Evolutionary conservation across 192 early-diverging fungal genomes (phyloP), one percentile per base, ranked within the genome.

Genomic region (Backusella liffmaniae): DNA sequence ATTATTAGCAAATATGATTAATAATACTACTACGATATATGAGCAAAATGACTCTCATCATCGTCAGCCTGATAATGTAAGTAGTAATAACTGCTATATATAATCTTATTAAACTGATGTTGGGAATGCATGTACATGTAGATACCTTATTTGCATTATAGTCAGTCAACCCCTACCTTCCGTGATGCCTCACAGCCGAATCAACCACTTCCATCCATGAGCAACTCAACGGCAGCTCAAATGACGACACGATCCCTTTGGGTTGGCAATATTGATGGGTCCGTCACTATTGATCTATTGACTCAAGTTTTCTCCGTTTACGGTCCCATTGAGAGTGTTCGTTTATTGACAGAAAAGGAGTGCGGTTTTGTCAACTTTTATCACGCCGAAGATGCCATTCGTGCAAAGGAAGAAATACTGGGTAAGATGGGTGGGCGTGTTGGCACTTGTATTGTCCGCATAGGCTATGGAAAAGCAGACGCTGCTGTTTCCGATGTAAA

Each of bases 331-430:
- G 97, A 99, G 80, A 91, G 90, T 62, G 84, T 97, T 51, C 88
- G 96, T 32, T 88, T 99, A 68, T 85, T 98, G 21, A 90, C 92
- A 1, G 97, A 99, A 76, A 96, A 96, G 82, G 96, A 99, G 75
- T 98, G 97, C 70, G 97, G 95, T 26, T 99, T 98, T 81, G 90
- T 99, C 70, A 99, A 96, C 77, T 98, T 93, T 79, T 77, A 86
- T 44, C 86, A 90, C 13, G 84, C 94, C 8, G 97, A 96, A 73
- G 95, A 98, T 79, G 97, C 97, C 21, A 80, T 96, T 39, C 77
- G 86, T 30, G 98, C 96, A 12, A 89, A 90, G 71, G 93, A 95
- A 42, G 92, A 92, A 59, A 92, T 99, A 87, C 89, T 94, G 69
- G 85, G 86, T 9, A 73, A 82, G 30, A 80, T 84, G 67, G 94